A percentile compares a stretch with the other conserved stretches of the same genome.
Conservation (phyloP, 2,329 filamentous ascomycete species). For the Botrytis hyacinthi region DNA sequence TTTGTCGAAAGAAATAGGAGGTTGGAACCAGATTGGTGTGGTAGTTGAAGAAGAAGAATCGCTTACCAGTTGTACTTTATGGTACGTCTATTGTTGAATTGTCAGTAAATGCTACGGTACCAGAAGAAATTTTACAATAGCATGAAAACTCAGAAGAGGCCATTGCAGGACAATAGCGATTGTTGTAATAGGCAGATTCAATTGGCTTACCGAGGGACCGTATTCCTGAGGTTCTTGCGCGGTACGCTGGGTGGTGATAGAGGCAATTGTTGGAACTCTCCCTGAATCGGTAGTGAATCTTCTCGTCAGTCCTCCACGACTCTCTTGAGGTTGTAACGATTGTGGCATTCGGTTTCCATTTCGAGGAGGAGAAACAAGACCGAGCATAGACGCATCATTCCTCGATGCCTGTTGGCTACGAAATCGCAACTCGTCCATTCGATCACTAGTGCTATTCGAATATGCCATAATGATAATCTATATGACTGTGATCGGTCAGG, state of each 20-base stretch:
- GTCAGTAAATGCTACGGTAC: constrained; percentile 29
- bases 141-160: background rate
- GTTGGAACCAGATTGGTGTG: background rate
- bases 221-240: constrained; percentile 36
- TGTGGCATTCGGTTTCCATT: constrained; percentile 66
- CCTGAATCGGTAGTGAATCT: constrained; percentile 92
- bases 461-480: constrained; percentile 56
- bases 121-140: constrained; percentile 5
- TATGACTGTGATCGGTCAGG: constrained; percentile 33
- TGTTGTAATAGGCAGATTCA: constrained; percentile 24
- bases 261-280: constrained; percentile 71
- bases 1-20: constrained; percentile 9
- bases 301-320: constrained; percentile 75
- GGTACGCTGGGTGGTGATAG: constrained; percentile 35
- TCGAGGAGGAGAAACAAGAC: constrained; percentile 71
- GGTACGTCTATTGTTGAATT: constrained; percentile 51
- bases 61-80: constrained; percentile 76
- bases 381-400: constrained; percentile 72
- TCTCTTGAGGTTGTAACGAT: constrained; percentile 60
- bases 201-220: constrained; percentile 38
- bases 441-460: constrained; percentile 59
- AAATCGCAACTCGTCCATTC: constrained; percentile 79
- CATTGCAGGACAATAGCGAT: constrained; percentile 26
- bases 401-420: constrained; percentile 73
- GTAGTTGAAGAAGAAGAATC: constrained; percentile 16